Percentiles rank a stretch among this genome's conserved stretches.
Conservation (phyloP, 2,329 filamentous ascomycete species). For the Diaporthe sp. region DNA sequence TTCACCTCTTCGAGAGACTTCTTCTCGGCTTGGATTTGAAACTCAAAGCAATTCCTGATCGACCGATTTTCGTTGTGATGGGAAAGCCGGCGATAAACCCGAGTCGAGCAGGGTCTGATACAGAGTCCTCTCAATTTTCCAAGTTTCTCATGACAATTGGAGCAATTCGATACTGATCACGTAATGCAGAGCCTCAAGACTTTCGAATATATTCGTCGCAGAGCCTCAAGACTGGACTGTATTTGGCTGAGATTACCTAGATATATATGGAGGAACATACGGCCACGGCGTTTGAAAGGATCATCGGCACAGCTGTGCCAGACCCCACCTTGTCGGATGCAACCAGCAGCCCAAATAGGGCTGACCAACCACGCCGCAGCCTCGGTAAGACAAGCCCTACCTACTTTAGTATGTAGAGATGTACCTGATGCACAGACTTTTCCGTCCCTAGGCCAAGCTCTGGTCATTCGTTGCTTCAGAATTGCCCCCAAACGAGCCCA, state of each 20-base stretch:
- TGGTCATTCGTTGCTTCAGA: background rate
- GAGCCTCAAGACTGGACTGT: no score
- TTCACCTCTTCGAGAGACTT: background rate
- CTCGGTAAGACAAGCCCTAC: no score
- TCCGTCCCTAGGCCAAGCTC: background rate
- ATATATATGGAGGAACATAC: no score
- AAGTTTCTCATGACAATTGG: no score
- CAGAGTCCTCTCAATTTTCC: background rate
- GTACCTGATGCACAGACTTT: background rate
- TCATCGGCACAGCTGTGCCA: background rate
- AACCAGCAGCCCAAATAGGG: no score
- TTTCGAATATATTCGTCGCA: no score
- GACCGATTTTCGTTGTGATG: background rate
- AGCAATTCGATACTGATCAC: no score
- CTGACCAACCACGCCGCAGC: no score
- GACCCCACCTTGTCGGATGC: no score
- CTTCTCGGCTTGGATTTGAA: no score
- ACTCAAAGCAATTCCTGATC: background rate
- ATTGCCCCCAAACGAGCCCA: background rate
- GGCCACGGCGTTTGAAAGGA: background rate
- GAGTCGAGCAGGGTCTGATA: background rate
- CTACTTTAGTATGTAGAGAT: no score
- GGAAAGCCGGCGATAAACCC: background rate
- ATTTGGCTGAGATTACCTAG: no score
- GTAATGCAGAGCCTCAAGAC: background rate